phyloP scores from a whole-genome alignment of 106 monocot genomes.

The Phalaenopsis equestris region DNA sequence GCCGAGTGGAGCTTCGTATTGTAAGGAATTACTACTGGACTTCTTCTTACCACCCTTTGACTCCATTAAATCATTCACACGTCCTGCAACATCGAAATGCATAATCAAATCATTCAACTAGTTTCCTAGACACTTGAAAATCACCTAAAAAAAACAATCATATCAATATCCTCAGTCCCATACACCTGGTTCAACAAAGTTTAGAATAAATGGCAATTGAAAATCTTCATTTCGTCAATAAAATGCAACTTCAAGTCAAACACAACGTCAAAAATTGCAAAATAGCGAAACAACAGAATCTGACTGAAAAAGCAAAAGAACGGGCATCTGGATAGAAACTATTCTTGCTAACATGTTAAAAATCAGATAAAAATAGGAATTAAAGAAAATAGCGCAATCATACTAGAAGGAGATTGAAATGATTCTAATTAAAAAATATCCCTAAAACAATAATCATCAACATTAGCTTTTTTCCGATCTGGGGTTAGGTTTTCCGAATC shows the following conservation, averaged over 20 bases:
- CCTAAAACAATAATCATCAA: background rate
- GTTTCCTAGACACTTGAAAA: background rate
- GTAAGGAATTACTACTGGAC: slow-evolving; percentile 38
- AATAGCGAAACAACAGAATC: background rate
- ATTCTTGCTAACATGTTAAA: background rate
- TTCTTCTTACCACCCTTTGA: slow-evolving; percentile 51
- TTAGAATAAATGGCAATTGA: background rate
- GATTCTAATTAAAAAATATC: background rate
- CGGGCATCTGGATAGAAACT: background rate
- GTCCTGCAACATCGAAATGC: slow-evolving; percentile 21
- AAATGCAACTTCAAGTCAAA: background rate
- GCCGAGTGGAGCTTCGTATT: slow-evolving; percentile 59
- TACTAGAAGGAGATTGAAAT: background rate
- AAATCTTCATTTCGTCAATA: background rate
- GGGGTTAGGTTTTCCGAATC: background rate
- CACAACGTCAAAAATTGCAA: background rate
- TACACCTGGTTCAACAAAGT: background rate
- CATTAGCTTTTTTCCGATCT: background rate
- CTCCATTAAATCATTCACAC: slow-evolving; percentile 61
- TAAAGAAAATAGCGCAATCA: background rate
- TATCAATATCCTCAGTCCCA: background rate
- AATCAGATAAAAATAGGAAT: too few species aligned
- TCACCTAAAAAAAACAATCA: background rate
- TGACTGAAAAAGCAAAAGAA: background rate
- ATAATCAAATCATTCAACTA: background rate